phyloP scores from a whole-genome alignment of 2,329 filamentous ascomycete genomes.

The Aspergillus nomiae region DNA sequence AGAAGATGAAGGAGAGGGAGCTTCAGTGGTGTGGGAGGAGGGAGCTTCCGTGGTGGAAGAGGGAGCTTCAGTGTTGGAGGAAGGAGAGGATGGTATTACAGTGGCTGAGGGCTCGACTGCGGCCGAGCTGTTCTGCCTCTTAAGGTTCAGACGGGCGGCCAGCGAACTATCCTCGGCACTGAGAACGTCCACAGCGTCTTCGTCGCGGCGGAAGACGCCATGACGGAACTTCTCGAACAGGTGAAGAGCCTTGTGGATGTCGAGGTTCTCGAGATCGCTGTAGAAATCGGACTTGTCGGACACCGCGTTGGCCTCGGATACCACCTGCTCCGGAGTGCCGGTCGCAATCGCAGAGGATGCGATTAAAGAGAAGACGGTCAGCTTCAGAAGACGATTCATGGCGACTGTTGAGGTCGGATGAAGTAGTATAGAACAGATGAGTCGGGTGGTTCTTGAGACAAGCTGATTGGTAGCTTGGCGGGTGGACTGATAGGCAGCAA shows the following conservation, averaged over 20 bases:
- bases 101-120: conserved; percentile 4
- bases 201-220: conserved; percentile 68
- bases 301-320: conserved; percentile 14
- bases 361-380: conserved; percentile 29
- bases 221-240: conserved; percentile 67
- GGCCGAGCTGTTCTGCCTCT: conserved; percentile 13
- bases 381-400: conserved; percentile 24
- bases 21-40: conserved; percentile 1
- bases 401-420: not conserved
- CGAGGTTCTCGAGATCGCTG: conserved; percentile 58
- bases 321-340: conserved; percentile 18
- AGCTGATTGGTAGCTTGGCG: not conserved
- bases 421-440: not conserved
- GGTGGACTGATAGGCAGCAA: not conserved
- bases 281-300: conserved; percentile 46
- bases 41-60: not conserved
- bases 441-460: not conserved
- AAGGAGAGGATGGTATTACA: conserved; percentile 2
- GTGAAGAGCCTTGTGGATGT: conserved; percentile 69
- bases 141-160: conserved; percentile 7
- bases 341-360: conserved; percentile 29
- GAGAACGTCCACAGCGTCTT: conserved; percentile 64
- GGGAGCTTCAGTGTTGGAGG: not conserved
- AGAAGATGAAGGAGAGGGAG: not conserved
- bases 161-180: conserved; percentile 54